A percentile compares a stretch with the other conserved stretches of the same genome.
Evolutionary conservation across 164 flowering plant genomes (phyloP).

Genomic region (Cinnamomum micranthum): DNA sequence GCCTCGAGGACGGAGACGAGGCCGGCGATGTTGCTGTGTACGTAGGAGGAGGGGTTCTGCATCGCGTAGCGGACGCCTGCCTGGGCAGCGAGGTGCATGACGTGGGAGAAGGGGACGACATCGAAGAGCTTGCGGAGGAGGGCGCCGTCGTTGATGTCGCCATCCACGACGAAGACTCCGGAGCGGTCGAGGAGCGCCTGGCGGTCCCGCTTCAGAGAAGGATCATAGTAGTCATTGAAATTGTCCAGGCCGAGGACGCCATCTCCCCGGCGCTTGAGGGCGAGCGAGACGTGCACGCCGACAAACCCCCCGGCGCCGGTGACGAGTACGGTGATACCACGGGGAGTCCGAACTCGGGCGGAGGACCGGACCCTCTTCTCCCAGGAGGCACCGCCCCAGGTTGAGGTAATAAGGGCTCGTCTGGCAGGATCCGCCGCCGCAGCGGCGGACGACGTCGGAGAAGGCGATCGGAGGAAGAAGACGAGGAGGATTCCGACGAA

Average conservation of each 20-base stretch:
- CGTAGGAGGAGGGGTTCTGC: slow-evolving; percentile 86
- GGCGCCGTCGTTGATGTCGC: slow-evolving; percentile 69
- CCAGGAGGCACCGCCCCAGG: slow-evolving; percentile 64
- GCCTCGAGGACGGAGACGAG: slow-evolving; percentile 72
- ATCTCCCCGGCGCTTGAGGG: slow-evolving; percentile 80
- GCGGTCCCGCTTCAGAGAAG: slow-evolving; percentile 63
- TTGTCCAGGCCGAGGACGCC: slow-evolving; percentile 85
- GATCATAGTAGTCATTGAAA: slow-evolving; percentile 85
- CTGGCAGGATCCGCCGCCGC: slow-evolving; percentile 40
- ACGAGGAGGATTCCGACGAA: slow-evolving; percentile 53
- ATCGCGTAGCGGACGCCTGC: slow-evolving; percentile 95
- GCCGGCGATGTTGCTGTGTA: slow-evolving; percentile 91
- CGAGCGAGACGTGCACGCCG: slow-evolving; percentile 74
- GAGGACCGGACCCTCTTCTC: slow-evolving; percentile 71
- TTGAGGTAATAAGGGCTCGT: slow-evolving; percentile 39
- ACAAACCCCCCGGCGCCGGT: slow-evolving; percentile 97
- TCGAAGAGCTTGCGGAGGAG: slow-evolving; percentile 70
- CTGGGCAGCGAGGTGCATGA: slow-evolving; percentile 95
- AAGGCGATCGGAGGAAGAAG: slow-evolving; percentile 55
- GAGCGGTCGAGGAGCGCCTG: slow-evolving; percentile 61
- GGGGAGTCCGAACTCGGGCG: slow-evolving; percentile 48
- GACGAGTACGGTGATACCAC: slow-evolving; percentile 70
- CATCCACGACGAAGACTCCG: slow-evolving; percentile 81
- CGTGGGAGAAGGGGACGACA: slow-evolving; percentile 77
- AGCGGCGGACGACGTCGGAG: slow-evolving; percentile 21